Base-by-base conservation (phyloP, 2,329 filamentous ascomycete species). In the Tympanopsis confertula region DNA sequence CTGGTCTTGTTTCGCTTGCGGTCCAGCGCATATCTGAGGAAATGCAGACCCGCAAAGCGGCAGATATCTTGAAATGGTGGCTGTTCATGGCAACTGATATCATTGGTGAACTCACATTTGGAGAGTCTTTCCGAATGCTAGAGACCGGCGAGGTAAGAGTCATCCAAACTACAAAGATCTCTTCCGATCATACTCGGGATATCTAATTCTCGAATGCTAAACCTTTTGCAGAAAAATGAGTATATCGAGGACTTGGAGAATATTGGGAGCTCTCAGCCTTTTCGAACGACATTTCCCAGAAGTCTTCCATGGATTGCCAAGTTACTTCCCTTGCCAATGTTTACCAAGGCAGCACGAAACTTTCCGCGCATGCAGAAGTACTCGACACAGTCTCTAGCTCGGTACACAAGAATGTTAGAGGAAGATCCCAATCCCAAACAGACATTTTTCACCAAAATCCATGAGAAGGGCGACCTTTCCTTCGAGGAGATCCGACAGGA, bases 211-310 rank as follows among this genome's bases (percentile, higher is more conserved):
- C n/a, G n/a, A n/a, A n/a, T n/a, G n/a, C n/a, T n/a, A n/a, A n/a
- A n/a, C n/a, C n/a, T 7, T 33, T 17, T 3, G n/a, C 18, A 64
- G 59, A 59, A 59, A 50, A 66, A 53, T 29, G 48, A 59, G 33
- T 68, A 68, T 35, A 59, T 54, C 13, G 38, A 44, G 4, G 60
- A 65, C 30, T 45, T 70, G 38, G 56, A 49, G 48, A 48, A 35
- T 4, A 33, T 55, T 4, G 47, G 45, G 3, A 28, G 38, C 2
- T 19, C 52, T 3, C 40, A 42, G 1, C 51, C 44, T 4, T 35
- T 59, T 12, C 43, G 51, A 10, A 19, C 42, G 3, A 46, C 49
- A 3, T 53, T 63, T 14, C 55, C 56, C 1, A n/a, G n/a, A n/a
- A 37, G 37, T 1, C 35, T 62, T 32, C 41, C 46, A 35, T 40